Conservation (phyloP, 441 rosid species). For the Corymbia calophylla region DNA sequence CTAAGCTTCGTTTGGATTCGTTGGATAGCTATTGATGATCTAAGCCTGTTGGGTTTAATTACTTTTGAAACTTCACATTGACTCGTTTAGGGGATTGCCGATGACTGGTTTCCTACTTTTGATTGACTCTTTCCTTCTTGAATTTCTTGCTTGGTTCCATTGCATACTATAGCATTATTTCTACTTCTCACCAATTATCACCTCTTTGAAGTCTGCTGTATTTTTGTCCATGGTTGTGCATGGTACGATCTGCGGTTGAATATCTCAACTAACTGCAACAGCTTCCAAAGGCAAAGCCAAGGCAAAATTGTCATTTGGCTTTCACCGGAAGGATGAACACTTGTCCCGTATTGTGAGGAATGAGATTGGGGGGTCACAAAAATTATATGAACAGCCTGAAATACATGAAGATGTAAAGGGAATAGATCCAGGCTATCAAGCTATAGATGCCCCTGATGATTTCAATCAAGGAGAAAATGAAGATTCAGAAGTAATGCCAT, state of each 20-base stretch:
- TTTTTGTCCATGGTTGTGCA: background rate
- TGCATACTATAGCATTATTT: background rate
- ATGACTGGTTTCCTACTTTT: background rate
- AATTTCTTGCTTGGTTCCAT: background rate
- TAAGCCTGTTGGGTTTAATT: background rate
- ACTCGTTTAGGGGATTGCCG: background rate
- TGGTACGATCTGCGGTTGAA: background rate
- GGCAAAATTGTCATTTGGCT: conserved; percentile 56
- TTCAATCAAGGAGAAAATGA: conserved; percentile 19
- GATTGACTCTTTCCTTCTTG: background rate
- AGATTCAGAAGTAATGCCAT: conserved; percentile 8
- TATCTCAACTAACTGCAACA: conserved; percentile 15
- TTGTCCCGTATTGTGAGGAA: conserved; percentile 4
- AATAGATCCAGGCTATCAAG: conserved; percentile 19
- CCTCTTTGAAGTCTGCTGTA: background rate
- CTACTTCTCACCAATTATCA: background rate
- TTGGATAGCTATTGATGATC: background rate
- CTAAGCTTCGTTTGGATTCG: background rate
- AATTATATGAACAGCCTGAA: conserved; percentile 29
- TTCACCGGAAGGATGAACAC: conserved; percentile 25
- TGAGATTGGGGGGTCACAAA: conserved; percentile 8
- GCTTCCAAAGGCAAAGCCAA: conserved; percentile 43
- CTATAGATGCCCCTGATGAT: conserved; percentile 19
- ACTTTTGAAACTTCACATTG: background rate
- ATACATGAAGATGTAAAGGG: conserved; percentile 18